Evolutionary conservation across 108 stramenopile genomes (phyloP), one percentile per base, ranked within the genome.

Genomic region (Stephanodiscus triporus): DNA sequence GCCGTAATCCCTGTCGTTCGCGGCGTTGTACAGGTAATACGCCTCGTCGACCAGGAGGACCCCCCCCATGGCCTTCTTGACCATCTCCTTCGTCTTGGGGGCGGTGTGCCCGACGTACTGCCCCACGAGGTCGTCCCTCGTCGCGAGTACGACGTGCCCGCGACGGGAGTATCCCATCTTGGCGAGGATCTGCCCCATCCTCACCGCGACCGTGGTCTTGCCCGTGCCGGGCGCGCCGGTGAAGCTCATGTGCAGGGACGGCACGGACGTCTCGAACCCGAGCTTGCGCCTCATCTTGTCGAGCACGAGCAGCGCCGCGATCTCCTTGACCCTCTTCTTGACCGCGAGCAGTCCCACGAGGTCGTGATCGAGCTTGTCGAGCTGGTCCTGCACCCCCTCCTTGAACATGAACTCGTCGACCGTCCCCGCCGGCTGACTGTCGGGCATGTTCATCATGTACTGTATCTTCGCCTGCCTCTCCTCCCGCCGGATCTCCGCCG

Each of bases 101-200:
- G 96, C 98, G 34, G 98, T 99, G 91, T 99, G 98, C 54, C 98
- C 98, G 59, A 99, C 97, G 76, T 99, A 99, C 78, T 99, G 98
- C 32, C 98, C 98, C 10, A 98, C 97, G 62, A 99, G 94, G 83
- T 97, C 96, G 74, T 97, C 97, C 86, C 97, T 94, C 22, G 98
- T 99, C 37, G 98, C 97, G 61, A 98, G 90, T 47, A 99, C 96
- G 54, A 97, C 97, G 79, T 97, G 98, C 40, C 97, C 98, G 58
- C 88, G 86, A 50, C 96, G 93, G 75, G 95, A 89, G 89, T 98
- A 97, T 77, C 97, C 98, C 98, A 99, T 97, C 78, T 96, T 95
- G 60, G 95, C 95, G 63, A 97, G 94, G 72, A 99, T 96, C 82
- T 99, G 96, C 69, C 98, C 98, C 96, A 98, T 97, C 56, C 97